Evolutionary conservation across 805 yeast genomes (phyloP), one percentile per base, ranked within the genome.

Genomic region (Ogataea glucozyma): DNA sequence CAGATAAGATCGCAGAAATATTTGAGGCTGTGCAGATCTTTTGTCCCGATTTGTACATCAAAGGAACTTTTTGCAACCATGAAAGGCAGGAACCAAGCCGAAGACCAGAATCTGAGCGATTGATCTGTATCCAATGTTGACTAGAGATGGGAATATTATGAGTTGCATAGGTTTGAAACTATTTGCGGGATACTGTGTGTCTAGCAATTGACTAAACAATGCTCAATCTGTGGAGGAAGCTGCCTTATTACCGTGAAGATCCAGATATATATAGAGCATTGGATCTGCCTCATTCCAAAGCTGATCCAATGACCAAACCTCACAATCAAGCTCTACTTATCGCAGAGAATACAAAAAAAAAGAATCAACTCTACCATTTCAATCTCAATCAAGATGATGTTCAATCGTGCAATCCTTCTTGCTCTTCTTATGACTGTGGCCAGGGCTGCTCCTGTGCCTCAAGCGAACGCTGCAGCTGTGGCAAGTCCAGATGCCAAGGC

Each of bases 21-120:
- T 38, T 13, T 18, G 32, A 14, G 38, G 41, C 43, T 38, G 41
- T 38, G 46, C 34, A 31, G 12, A 4, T 27, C 21, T 14, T 18
- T 38, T 46, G 55, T 41, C 61, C 61, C 33, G 26, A 40, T 57
- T 49, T 16, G 58, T 53, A 32, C 32, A 22, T 46, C 49, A 54
- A 56, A 54, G 61, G 57, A 36, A 35, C 31, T n/a, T 33, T 38
- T 12, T 26, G 32, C 32, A 34, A 34, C 20, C 11, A 37, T 12
- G 12, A 10, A 13, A 16, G 14, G 29, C 22, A 29, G 41, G 26
- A 32, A 21, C 13, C 5, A 4, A 13, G 5, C 10, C 4, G 16
- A 14, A 6, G 3, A 11, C 7, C 8, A 11, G 18, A n/a, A 12
- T 6, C 6, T 21, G 7, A 14, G 27, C 16, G 27, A 14, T 21